Base-by-base conservation (phyloP, 176 grass and related monocot species). In the Miscanthus lutarioriparius region DNA sequence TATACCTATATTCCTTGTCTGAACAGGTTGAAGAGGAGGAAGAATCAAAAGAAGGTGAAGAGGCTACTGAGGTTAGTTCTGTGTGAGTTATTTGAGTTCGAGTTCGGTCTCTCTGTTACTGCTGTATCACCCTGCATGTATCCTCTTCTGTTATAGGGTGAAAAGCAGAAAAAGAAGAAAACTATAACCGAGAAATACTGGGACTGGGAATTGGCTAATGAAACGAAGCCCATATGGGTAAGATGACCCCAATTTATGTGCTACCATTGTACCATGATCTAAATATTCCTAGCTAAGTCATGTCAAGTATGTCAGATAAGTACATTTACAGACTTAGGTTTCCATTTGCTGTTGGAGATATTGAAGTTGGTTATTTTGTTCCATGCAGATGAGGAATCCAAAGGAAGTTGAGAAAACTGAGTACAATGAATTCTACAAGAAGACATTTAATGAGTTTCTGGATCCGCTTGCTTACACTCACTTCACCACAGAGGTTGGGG, bases 171-270 rank as follows among this genome's bases (percentile, higher is more conserved):
- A 86, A 97, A 92, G 84, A 97, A 90, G 75, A 94, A 94, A 91
- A 92, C 92, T 74, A 80, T 94, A 72, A 94, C 92, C 61, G 92
- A 97, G 81, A 97, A 97, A 78, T 94, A 94, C 62, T 97, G 95
- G 95, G 95, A 94, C 76, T 97, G 95, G 95, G 95, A 94, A 86
- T 81, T 94, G 78, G 74, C 88, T 36, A 97, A 97, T 67, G 95
- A 97, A 73, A 97, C 88, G 6, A 97, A 97, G 74, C 92, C 95
- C 37, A 97, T 97, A 75, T 97, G 95, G 95, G 95, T 92, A 89
- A 80, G 77, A 10, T 81, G 38, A 43, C 8, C 68, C 41, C 73
- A 59, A 68, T 47, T 70, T 39, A 25, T 40, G 12, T 78, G n/a
- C 28, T 64, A 72, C 27, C 36, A 27, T 80, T 19, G 13, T 64